Conservation (phyloP, 257 asterid genomes). For the Nicotiana tomentosiformis region DNA sequence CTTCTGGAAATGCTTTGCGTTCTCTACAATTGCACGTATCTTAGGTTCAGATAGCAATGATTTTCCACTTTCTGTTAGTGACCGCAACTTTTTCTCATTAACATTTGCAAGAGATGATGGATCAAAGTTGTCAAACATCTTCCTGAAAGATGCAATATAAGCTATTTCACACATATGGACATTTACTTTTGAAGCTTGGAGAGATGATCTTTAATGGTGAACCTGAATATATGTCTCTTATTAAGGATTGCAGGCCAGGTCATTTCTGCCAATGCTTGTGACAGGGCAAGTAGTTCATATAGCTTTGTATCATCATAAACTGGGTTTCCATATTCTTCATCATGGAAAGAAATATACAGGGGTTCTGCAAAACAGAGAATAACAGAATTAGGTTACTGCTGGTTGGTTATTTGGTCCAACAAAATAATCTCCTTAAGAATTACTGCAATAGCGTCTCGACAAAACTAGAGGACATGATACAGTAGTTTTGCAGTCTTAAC, state of each 20-base stretch:
- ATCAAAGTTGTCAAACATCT: constrained; percentile 52
- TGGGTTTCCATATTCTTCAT: constrained; percentile 90
- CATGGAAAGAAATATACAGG: constrained; percentile 58
- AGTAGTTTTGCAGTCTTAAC: not conserved
- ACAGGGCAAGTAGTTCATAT: constrained; percentile 69
- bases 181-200: not conserved
- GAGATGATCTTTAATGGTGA: constrained; percentile 2
- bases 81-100: constrained; percentile 44
- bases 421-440: not conserved
- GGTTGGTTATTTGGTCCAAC: not conserved
- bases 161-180: not conserved
- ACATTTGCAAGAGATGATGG: constrained; percentile 54
- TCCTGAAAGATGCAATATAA: constrained; percentile 35
- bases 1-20: constrained; percentile 70
- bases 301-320: constrained; percentile 60
- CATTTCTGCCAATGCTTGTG: constrained; percentile 75
- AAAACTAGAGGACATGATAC: not conserved
- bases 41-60: constrained; percentile 67
- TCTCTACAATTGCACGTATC: constrained; percentile 64
- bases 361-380: constrained; percentile 42
- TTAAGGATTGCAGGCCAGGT: constrained; percentile 67
- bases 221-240: constrained; percentile 71
- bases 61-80: constrained; percentile 36
- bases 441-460: not conserved
- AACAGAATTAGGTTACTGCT: not conserved